A percentile compares a stretch with the other conserved stretches of the same genome.
Evolutionary conservation across 2,329 filamentous ascomycete species (phyloP).

Genomic region (Ceratocystis cubensis): DNA sequence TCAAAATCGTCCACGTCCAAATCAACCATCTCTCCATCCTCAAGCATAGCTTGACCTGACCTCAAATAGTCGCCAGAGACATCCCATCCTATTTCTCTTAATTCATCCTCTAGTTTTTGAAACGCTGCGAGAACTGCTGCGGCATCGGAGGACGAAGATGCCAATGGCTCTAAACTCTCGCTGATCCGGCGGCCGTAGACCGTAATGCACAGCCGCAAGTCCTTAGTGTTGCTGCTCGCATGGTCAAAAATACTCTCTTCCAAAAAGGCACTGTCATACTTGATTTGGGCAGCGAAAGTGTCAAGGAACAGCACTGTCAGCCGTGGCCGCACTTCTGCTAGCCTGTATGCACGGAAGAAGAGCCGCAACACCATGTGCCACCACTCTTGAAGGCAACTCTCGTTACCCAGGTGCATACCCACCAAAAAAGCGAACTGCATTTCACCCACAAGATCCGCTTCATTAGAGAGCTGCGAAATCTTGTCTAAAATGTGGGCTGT

Average conservation of each 20-base stretch:
- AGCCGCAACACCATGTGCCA: conserved; percentile 42
- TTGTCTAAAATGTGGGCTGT: conserved; percentile 34
- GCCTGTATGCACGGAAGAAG: conserved; percentile 38
- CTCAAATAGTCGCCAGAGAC: conserved; percentile 39
- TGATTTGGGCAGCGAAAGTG: conserved; percentile 42
- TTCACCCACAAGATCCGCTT: conserved; percentile 42
- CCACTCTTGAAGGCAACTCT: conserved; percentile 50
- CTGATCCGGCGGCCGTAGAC: conserved; percentile 44
- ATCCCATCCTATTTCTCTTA: conserved; percentile 44
- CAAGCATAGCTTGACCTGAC: conserved; percentile 37
- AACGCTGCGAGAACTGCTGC: conserved; percentile 38
- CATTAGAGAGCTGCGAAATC: conserved; percentile 20
- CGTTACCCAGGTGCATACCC: conserved; percentile 45
- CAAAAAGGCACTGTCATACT: conserved; percentile 39
- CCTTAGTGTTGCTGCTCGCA: conserved; percentile 26
- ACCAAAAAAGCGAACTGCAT: conserved; percentile 48
- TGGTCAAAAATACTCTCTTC: conserved; percentile 35
- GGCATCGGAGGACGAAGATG: conserved; percentile 30
- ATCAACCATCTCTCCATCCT: conserved; percentile 41
- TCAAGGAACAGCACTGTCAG: conserved; percentile 38
- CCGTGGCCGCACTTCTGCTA: conserved; percentile 33
- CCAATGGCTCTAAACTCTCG: conserved; percentile 31
- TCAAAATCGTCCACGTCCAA: conserved; percentile 39
- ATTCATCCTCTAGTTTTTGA: conserved; percentile 34
- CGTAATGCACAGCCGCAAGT: conserved; percentile 37